Percentiles rank a stretch among this genome's conserved stretches.
Evolutionary conservation across 2,329 filamentous ascomycete species (phyloP).

Genomic region (Penicillium glabrum): DNA sequence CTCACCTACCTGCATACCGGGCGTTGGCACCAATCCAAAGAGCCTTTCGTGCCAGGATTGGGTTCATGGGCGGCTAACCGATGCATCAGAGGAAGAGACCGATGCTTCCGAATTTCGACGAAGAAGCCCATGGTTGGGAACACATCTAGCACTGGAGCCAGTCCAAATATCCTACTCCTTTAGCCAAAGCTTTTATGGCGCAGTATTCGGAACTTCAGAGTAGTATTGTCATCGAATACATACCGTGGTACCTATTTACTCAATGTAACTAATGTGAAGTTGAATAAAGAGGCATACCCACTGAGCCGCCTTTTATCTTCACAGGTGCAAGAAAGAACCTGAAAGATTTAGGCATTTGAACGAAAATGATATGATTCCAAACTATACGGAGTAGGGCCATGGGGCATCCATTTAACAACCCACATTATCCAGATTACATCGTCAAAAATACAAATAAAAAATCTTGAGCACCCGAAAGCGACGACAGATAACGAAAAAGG

Average conservation of each 20-base stretch:
- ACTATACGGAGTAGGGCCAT: background rate
- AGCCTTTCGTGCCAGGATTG: background rate
- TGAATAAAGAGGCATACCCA: too few species aligned
- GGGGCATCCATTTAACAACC: background rate
- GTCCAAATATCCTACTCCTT: background rate
- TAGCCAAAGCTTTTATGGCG: background rate
- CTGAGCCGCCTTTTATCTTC: too few species aligned
- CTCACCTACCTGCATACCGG: background rate
- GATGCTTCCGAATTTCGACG: background rate
- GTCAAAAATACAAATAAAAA: background rate
- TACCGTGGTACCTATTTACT: too few species aligned
- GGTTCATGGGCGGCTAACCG: background rate
- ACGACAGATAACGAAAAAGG: background rate
- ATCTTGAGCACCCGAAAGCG: background rate
- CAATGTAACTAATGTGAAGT: too few species aligned
- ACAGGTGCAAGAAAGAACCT: background rate
- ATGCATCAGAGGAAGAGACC: background rate
- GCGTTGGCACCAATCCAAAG: background rate
- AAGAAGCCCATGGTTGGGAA: background rate
- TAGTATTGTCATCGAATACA: too few species aligned
- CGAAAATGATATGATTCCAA: background rate
- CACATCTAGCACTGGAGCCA: background rate
- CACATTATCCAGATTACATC: conserved; percentile 14
- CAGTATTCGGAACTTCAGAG: too few species aligned
- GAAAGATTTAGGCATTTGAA: background rate